phyloP scores from a whole-genome alignment of 1,284 basidiomycete genomes.

The Rhodofomes roseus region DNA sequence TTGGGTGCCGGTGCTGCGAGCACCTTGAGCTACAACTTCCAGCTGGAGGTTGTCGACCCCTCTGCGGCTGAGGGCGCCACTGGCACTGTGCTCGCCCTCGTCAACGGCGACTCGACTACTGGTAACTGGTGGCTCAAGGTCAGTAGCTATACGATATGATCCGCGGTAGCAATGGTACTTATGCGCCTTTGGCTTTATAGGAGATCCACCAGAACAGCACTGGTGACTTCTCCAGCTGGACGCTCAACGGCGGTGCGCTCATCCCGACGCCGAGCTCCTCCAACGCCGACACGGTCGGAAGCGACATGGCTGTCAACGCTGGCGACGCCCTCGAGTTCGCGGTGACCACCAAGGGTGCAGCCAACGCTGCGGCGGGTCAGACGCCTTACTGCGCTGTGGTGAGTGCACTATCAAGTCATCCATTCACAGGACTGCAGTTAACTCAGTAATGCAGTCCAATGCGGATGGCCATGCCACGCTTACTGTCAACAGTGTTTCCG shows the following conservation, averaged over 20 bases:
- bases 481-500: slow-evolving; percentile 10
- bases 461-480: slow-evolving; percentile 4
- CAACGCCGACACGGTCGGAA: background rate
- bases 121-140: background rate
- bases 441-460: slow-evolving; percentile 1
- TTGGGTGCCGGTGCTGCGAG: background rate
- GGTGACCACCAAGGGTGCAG: background rate
- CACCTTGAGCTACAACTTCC: slow-evolving; percentile 4
- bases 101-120: background rate
- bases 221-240: slow-evolving; percentile 1
- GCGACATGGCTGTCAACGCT: background rate
- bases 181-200: background rate
- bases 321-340: slow-evolving; percentile 2
- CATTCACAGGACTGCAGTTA: background rate
- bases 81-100: slow-evolving; percentile 6
- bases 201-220: background rate
- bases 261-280: background rate
- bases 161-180: background rate
- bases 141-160: background rate
- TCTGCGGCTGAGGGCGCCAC: slow-evolving; percentile 5
- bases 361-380: background rate
- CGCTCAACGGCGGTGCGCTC: slow-evolving; percentile 5
- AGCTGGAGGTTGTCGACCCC: slow-evolving; percentile 6
- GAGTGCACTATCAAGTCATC: background rate
- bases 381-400: slow-evolving; percentile 12